Evolutionary conservation across 164 flowering plant species (phyloP).

Genomic region (Euptelea pleiosperma): DNA sequence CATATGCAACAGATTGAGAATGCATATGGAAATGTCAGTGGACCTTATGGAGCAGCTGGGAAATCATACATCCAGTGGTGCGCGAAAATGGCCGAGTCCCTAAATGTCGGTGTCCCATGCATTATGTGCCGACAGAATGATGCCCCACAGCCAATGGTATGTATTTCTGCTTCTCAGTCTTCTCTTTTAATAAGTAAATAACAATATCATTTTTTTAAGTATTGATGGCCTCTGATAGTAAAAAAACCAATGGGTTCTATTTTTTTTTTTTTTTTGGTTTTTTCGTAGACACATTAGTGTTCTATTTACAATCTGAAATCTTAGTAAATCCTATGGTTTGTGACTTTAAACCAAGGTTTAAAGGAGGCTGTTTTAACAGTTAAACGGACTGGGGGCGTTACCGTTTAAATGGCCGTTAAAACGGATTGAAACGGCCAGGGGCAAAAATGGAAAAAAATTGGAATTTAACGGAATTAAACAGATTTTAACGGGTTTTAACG

Average conservation of each 20-base stretch:
- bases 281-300: neutral
- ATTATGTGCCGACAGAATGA: conserved; percentile 52
- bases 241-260: neutral
- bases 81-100: conserved; percentile 47
- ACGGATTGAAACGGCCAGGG: too few species aligned
- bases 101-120: conserved; percentile 19
- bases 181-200: too few species aligned
- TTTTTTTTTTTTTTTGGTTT: neutral
- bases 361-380: too few species aligned
- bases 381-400: too few species aligned
- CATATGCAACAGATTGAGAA: conserved; percentile 48
- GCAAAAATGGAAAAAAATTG: too few species aligned
- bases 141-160: conserved; percentile 56
- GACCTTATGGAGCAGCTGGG: conserved; percentile 51
- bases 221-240: too few species aligned
- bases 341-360: too few species aligned
- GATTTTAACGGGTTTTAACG: too few species aligned
- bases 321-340: neutral
- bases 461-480: too few species aligned
- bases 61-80: conserved; percentile 56
- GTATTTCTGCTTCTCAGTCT: too few species aligned
- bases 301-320: neutral
- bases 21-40: conserved; percentile 26
- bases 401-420: too few species aligned
- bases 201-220: too few species aligned